phyloP scores from a whole-genome alignment of 257 asterid genomes.

The Nicotiana knightiana region DNA sequence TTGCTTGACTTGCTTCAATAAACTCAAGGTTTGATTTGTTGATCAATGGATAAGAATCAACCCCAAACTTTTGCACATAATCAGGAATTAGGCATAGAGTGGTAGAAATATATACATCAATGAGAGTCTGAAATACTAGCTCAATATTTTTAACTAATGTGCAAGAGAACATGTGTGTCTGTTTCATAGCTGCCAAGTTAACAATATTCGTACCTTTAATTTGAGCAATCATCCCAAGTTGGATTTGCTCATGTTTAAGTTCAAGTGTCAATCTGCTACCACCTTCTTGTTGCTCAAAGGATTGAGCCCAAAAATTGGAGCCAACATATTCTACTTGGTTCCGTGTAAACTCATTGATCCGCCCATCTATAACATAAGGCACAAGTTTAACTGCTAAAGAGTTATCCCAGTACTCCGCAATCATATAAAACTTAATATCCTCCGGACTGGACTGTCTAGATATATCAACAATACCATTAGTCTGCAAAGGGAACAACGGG shows the following conservation, averaged over 20 bases:
- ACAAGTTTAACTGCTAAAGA: constrained; percentile 61
- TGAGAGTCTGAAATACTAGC: no score
- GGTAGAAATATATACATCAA: no score
- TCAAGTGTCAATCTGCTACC: constrained; percentile 89
- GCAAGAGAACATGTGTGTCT: no score
- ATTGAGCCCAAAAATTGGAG: constrained; percentile 74
- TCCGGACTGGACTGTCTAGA: constrained; percentile 23
- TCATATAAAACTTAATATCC: constrained; percentile 11
- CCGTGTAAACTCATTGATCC: constrained; percentile 69
- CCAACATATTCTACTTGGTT: constrained; percentile 47
- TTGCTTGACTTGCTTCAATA: no score
- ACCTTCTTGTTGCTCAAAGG: constrained; percentile 82
- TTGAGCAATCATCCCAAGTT: constrained; percentile 55
- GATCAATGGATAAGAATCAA: no score
- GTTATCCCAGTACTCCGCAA: constrained; percentile 53
- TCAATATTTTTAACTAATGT: no score
- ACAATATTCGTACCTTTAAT: constrained; percentile 28
- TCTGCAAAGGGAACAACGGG: no score
- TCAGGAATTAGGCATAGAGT: no score
- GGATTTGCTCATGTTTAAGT: constrained; percentile 74
- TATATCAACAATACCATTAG: no score
- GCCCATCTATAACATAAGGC: constrained; percentile 56
- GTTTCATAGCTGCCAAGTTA: no score
- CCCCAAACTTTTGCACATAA: no score
- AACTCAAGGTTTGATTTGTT: no score